Evolutionary conservation across 164 flowering plant species (phyloP).

Genomic region (Platanus orientalis): DNA sequence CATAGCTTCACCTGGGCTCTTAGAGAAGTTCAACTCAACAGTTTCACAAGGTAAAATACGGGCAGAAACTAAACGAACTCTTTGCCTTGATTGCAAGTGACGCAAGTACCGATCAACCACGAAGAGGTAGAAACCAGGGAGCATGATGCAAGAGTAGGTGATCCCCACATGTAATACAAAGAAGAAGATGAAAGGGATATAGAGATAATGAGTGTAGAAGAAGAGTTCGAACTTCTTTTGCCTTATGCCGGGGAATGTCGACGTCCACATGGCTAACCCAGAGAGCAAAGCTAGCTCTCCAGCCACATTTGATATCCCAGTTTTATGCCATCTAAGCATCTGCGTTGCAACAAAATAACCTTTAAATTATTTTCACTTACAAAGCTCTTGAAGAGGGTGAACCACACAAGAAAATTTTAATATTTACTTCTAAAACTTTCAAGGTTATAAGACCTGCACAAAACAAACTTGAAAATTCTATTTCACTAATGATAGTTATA

Average conservation of each 20-base stretch:
- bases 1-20: constrained; percentile 39
- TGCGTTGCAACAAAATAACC: constrained; percentile 27
- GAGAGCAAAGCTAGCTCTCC: constrained; percentile 59
- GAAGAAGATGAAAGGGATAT: constrained; percentile 64
- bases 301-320: constrained; percentile 53
- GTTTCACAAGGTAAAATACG: no score
- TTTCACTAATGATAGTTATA: no score
- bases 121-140: constrained; percentile 85
- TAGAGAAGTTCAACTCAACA: constrained; percentile 76
- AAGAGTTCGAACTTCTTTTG: constrained; percentile 72
- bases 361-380: no score
- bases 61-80: constrained; percentile 54
- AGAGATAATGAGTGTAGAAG: constrained; percentile 77
- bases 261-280: constrained; percentile 61
- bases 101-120: constrained; percentile 72
- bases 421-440: no score
- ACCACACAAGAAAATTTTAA: no score
- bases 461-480: no score
- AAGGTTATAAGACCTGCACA: no score
- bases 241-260: constrained; percentile 49
- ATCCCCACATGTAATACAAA: constrained; percentile 68
- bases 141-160: constrained; percentile 46
- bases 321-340: constrained; percentile 58
- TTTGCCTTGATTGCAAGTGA: constrained; percentile 58
- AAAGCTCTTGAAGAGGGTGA: no score